Evolutionary conservation across 192 early-diverging fungal genomes (phyloP), one percentile per base, ranked within the genome.

Genomic region (Glomus cerebriforme): DNA sequence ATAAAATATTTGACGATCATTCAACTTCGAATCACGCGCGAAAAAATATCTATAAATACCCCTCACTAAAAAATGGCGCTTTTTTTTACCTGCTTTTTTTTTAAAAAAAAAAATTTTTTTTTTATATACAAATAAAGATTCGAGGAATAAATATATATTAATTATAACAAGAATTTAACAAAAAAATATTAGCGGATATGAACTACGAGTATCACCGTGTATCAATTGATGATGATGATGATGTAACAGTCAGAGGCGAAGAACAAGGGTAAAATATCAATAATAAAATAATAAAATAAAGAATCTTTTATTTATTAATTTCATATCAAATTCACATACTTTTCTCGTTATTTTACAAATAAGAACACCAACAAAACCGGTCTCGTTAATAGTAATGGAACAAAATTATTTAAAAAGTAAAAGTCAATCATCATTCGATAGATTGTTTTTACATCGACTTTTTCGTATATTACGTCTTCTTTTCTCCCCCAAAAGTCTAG

Each of bases 351-450:
- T 34, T 22, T 37, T 22, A 22, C 35, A 4, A 26, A 32, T 32
- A 15, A 54, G n/a, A 4, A 32, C 24, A 5, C 2, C 29, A 19
- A 54, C 26, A 22, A 73, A 17, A 27, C 71, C 71, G 4, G 8
- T 73, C 58, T 59, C 73, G 12, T n/a, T 75, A 32, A 59, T 62
- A 19, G 8, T 12, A 24, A 58, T 19, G 8, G 73, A 75, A 60
- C 29, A n/a, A 59, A 19, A 35, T 13, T 29, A 78, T 49, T 22
- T 43, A 27, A 63, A 22, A 39, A 32, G 10, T 49, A 78, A 67
- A 67, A 29, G 27, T 29, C 64, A 65, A 43, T n/a, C 32, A 22
- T 78, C 76, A 32, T 78, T 78, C 37, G 64, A 78, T 54, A 62
- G 39, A 59, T 10, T 67, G 34, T 78, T 78, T 54, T 19, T 63